These are phyloP conservation scores for Glaciozyma antarctica DNA, from an alignment of 768 basidiomycete genomes.

Conservation along the genomic window DNA sequence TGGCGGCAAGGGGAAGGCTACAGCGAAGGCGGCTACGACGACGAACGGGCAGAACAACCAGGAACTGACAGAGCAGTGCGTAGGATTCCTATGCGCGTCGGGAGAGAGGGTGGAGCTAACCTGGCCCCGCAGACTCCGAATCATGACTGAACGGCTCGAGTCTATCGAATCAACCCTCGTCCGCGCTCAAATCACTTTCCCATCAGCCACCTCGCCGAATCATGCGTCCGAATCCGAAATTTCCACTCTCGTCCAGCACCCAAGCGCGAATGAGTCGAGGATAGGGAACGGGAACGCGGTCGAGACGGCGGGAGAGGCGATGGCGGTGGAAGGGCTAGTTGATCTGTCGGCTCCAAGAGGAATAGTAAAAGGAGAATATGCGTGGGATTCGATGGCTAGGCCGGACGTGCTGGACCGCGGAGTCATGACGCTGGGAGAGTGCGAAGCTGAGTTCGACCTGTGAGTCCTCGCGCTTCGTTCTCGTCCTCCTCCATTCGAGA, in stretches of 20 bases:
- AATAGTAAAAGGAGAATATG: not conserved
- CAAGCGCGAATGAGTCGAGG: not conserved
- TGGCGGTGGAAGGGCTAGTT: slow-evolving; percentile 28
- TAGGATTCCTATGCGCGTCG: too few relatives aligned
- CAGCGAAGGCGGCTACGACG: not conserved
- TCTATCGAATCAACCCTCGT: slow-evolving; percentile 26
- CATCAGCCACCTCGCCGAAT: not conserved
- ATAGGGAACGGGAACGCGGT: slow-evolving; percentile 17
- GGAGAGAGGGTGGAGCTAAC: not conserved
- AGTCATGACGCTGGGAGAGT: slow-evolving; percentile 19
- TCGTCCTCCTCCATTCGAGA: not conserved
- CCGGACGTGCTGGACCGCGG: slow-evolving; percentile 20
- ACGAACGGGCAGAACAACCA: not conserved
- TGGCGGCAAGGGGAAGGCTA: not conserved
- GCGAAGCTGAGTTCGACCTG: slow-evolving; percentile 21
- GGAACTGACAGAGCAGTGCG: slow-evolving; percentile 24
- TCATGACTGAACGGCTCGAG: slow-evolving; percentile 29
- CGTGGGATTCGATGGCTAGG: slow-evolving; percentile 1
- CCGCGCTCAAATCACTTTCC: slow-evolving; percentile 17
- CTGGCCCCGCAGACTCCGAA: slow-evolving; percentile 1
- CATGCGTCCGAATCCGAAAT: not conserved
- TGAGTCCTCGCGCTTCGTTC: not conserved
- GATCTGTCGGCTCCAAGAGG: slow-evolving; percentile 10
- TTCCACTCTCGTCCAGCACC: not conserved
- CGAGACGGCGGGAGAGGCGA: slow-evolving; percentile 26